Conservation (phyloP, 805 yeast genomes). For the Saturnispora serradocipensis region DNA sequence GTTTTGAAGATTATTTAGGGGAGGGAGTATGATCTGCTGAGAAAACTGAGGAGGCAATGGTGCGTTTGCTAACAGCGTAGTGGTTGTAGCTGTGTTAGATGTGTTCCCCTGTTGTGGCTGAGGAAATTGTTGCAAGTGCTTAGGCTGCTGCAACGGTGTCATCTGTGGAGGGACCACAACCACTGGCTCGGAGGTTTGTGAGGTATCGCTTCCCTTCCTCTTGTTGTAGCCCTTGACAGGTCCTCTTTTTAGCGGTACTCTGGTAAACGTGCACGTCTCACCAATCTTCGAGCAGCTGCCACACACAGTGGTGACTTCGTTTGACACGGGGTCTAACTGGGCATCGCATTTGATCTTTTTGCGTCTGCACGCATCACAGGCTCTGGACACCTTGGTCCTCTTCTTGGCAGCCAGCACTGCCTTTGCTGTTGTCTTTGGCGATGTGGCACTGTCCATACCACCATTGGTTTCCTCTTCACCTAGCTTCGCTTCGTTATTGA, state of each 20-base stretch:
- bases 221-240: conserved; percentile 60
- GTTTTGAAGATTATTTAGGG: conserved; percentile 13
- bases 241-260: conserved; percentile 70
- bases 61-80: neutral
- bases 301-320: conserved; percentile 44
- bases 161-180: neutral
- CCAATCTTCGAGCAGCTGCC: conserved; percentile 52
- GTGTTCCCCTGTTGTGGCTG: neutral
- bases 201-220: neutral
- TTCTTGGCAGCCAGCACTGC: conserved; percentile 34
- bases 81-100: too few relatives aligned
- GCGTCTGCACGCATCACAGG: conserved; percentile 72
- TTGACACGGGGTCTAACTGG: conserved; percentile 35
- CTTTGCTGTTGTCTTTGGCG: neutral
- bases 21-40: conserved; percentile 20
- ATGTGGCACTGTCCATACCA: neutral
- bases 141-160: neutral
- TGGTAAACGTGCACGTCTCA: conserved; percentile 57
- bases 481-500: neutral
- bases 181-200: neutral
- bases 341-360: conserved; percentile 70
- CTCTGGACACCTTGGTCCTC: conserved; percentile 66
- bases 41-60: conserved; percentile 1
- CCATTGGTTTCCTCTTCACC: neutral
- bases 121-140: neutral